A percentile compares a stretch with the other conserved stretches of the same genome.
Conservation (phyloP, 2,329 filamentous ascomycete species). For the Beauveria sp. region DNA sequence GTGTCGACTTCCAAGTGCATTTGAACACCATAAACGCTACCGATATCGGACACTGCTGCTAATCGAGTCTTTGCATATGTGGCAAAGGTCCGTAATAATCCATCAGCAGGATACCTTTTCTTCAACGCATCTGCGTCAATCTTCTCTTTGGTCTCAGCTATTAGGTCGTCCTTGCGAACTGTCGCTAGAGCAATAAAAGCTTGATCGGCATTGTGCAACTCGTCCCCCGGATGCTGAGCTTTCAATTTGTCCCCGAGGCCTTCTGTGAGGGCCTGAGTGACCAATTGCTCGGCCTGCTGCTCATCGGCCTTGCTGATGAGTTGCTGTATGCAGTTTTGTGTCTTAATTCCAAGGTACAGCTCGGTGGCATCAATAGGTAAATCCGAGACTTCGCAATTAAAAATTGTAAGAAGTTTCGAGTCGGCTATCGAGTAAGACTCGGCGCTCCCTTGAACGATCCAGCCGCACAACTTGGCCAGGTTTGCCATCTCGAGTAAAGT, state of each 20-base stretch:
- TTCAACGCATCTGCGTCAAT: conserved; percentile 22
- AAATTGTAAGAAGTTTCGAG: conserved; percentile 36
- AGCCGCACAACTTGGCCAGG: conserved; percentile 37
- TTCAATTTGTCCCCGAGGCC: conserved; percentile 44
- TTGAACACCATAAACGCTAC: conserved; percentile 26
- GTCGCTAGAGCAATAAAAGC: conserved; percentile 26
- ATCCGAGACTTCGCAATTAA: conserved; percentile 38
- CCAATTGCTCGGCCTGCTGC: conserved; percentile 40
- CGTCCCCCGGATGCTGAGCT: conserved; percentile 22
- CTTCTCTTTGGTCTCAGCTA: conserved; percentile 17
- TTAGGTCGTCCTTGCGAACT: conserved; percentile 25
- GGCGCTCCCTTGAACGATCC: conserved; percentile 30
- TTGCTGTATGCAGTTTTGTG: conserved; percentile 44
- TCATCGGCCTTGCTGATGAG: conserved; percentile 43
- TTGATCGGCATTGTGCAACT: conserved; percentile 27
- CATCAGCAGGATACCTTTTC: conserved; percentile 31
- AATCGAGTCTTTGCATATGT: conserved; percentile 27
- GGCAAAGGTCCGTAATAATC: conserved; percentile 29
- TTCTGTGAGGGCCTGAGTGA: conserved; percentile 48
- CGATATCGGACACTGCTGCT: conserved; percentile 25
- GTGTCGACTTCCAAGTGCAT: conserved; percentile 24
- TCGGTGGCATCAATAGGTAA: conserved; percentile 34
- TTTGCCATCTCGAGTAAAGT: conserved; percentile 39
- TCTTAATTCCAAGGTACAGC: conserved; percentile 40
- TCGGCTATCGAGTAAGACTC: conserved; percentile 35